Conservation (phyloP, 257 asterid species). For the Nicotiana undulata region DNA sequence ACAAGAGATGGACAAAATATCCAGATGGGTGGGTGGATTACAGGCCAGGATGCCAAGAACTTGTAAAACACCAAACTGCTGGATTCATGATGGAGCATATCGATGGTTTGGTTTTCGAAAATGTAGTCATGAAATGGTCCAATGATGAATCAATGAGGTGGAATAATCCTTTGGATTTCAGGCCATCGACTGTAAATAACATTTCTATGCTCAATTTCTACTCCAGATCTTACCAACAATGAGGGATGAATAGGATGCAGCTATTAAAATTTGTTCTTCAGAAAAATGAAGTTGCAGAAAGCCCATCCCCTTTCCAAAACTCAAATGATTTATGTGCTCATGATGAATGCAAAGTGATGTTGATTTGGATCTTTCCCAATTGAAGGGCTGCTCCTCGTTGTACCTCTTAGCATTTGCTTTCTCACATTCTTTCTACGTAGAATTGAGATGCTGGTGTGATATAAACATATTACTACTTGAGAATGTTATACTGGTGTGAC, state of each 20-base stretch:
- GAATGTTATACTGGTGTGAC: background rate
- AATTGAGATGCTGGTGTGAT: background rate
- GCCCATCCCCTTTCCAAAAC: background rate
- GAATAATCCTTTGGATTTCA: conserved; percentile 84
- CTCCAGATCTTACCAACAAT: conserved; percentile 36
- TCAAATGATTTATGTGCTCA: background rate
- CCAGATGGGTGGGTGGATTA: conserved; percentile 63
- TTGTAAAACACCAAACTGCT: conserved; percentile 66
- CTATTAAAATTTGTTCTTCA: background rate
- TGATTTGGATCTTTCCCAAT: background rate
- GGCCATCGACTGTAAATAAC: conserved; percentile 76
- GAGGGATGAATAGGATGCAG: conserved; percentile 6
- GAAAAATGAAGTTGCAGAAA: background rate
- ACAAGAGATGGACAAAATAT: conserved; percentile 75
- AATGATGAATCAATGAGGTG: conserved; percentile 39
- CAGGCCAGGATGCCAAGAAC: conserved; percentile 88
- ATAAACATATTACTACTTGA: background rate
- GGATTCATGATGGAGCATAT: conserved; percentile 89
- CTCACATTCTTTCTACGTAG: background rate
- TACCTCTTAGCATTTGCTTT: background rate
- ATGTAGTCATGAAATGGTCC: conserved; percentile 68
- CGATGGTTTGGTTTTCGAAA: conserved; percentile 57
- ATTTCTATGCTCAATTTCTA: conserved; percentile 50
- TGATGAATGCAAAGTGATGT: background rate
- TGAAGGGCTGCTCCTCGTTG: background rate